Base-by-base conservation (phyloP, 345 rosid species). In the Populus ilicifolia region DNA sequence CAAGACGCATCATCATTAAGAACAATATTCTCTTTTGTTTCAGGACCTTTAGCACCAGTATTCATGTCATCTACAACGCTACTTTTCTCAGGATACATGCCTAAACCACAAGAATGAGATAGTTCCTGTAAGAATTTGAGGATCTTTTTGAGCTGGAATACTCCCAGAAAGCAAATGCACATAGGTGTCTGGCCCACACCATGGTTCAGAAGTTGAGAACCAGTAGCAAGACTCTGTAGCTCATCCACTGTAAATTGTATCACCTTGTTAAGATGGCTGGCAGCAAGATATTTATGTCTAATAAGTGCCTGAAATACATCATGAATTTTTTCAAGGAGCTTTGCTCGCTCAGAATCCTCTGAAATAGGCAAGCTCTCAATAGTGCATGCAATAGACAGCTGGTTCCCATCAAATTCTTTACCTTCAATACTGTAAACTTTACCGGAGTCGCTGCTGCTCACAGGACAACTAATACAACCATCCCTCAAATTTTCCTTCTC, bases 91-190 rank as follows among this genome's bases (percentile, higher is more conserved):
- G 96, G 82, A 86, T 82, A 85, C 80, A 89, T 88, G 83, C 88
- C 86, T 86, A 93, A 84, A 78, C 90, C 90, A 84, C 97, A 91
- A 74, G 89, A 86, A 80, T 87, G 89, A 77, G 94, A 88, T 61
- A 93, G 70, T 67, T 92, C 98, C 89, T 92, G 98, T 86, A 96
- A 85, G 88, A 90, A 96, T 80, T 92, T 91, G 41, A 92, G 89
- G 77, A 93, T 87, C 85, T 90, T 92, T 86, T 74, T 85, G 69
- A 96, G 99, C 78, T 90, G 97, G 68, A 83, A 65, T 65, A 91
- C 95, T 77, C 93, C 98, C 83, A 96, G 79, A 79, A 96, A 90
- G 89, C 96, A 87, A 69, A 93, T 92, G 87, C 93, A 91, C 64
- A 85, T 67, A 11, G 92, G 97, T 76, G 94, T 85, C 78, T 87